Percentiles rank a stretch among this genome's conserved stretches.
These are phyloP conservation scores for Sporopachydermia cereana DNA, from an alignment of 1,139 yeast species.

Conservation along the genomic window DNA sequence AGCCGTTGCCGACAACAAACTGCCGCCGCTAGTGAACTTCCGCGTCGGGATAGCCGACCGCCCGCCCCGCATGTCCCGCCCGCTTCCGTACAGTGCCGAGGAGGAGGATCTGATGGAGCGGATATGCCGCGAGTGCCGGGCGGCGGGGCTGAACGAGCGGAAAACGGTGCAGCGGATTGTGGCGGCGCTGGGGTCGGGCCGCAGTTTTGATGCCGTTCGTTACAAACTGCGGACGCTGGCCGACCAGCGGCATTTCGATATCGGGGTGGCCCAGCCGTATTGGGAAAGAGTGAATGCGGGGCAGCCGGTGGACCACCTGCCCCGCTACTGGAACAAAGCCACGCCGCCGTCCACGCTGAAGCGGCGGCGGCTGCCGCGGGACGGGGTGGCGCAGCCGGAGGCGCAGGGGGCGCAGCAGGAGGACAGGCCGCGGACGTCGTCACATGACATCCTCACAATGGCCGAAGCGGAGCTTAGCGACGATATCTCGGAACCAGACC, in stretches of 20 bases:
- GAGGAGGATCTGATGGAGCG: conserved; percentile 2
- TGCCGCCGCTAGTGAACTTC: neutral
- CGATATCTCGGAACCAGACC: no score
- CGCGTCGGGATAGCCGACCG: neutral
- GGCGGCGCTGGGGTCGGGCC: neutral
- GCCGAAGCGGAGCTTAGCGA: no score
- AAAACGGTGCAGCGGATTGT: neutral
- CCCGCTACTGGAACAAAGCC: neutral
- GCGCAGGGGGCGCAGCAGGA: no score
- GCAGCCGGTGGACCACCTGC: neutral
- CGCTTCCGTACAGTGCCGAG: neutral
- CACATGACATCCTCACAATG: no score
- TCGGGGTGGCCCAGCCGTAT: neutral
- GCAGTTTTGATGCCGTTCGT: conserved; percentile 28
- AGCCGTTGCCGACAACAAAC: conserved; percentile 2
- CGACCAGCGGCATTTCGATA: conserved; percentile 61
- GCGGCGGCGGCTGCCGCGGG: neutral
- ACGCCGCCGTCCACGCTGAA: neutral
- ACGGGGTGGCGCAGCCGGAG: neutral
- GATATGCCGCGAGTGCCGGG: neutral
- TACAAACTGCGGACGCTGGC: conserved; percentile 67
- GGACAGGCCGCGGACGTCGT: no score
- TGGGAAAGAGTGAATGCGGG: conserved; percentile 1
- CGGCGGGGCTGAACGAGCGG: neutral
- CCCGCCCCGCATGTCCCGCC: neutral